phyloP scores from a whole-genome alignment of 768 basidiomycete species.

The Lactarius tabidus region DNA sequence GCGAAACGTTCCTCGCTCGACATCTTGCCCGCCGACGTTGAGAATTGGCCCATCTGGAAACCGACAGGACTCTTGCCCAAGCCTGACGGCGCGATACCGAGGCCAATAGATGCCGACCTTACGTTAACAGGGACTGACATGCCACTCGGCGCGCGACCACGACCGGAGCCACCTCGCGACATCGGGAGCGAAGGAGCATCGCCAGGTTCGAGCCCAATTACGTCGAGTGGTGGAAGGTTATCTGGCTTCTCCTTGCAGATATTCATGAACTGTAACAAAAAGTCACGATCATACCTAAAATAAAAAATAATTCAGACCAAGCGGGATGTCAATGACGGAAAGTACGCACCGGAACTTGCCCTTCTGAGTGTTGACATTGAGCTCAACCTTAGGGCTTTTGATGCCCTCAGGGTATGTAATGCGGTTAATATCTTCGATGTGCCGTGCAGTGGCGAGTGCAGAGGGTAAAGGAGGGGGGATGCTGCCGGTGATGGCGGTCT shows the following conservation, averaged over 20 bases:
- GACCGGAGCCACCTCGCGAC: slow-evolving; percentile 61
- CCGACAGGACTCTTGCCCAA: slow-evolving; percentile 34
- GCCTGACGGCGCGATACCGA: slow-evolving; percentile 37
- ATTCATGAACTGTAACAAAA: slow-evolving; percentile 94
- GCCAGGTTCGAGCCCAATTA: slow-evolving; percentile 83
- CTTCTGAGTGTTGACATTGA: slow-evolving; percentile 78
- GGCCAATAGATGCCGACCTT: slow-evolving; percentile 49
- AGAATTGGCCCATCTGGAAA: slow-evolving; percentile 70
- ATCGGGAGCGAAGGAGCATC: slow-evolving; percentile 45
- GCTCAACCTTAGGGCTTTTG: slow-evolving; percentile 75
- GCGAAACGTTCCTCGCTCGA: slow-evolving; percentile 69
- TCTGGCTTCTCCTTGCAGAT: slow-evolving; percentile 96
- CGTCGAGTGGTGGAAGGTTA: slow-evolving; percentile 80
- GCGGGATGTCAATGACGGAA: neutral
- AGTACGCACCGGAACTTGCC: slow-evolving; percentile 78
- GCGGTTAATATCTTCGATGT: slow-evolving; percentile 75
- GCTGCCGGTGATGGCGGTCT: slow-evolving; percentile 43
- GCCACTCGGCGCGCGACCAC: slow-evolving; percentile 48
- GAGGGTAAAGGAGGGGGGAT: slow-evolving; percentile 51
- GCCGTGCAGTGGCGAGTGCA: slow-evolving; percentile 74
- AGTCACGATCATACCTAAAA: slow-evolving; percentile 89
- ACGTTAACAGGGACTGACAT: slow-evolving; percentile 37
- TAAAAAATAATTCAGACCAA: slow-evolving; percentile 9
- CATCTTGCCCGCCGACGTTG: slow-evolving; percentile 50
- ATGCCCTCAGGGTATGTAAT: slow-evolving; percentile 82